Percentiles rank a stretch among this genome's conserved stretches.
Conservation (phyloP, 768 basidiomycete species). For the Gyrodon lividus region DNA sequence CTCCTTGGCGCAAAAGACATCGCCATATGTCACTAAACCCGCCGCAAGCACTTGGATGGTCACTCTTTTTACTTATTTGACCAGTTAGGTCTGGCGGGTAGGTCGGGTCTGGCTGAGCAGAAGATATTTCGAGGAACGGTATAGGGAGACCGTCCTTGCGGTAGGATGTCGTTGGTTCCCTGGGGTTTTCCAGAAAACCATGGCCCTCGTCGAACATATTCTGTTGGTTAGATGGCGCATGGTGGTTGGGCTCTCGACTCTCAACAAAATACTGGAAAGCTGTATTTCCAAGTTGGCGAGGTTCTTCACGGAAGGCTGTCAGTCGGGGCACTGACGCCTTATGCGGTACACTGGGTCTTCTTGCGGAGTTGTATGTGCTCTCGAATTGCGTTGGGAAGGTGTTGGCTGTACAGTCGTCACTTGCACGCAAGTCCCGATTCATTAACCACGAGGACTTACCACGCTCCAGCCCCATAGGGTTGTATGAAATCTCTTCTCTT, state of each 20-base stretch:
- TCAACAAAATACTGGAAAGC: neutral
- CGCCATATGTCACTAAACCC: constrained; percentile 6
- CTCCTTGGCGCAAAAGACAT: neutral
- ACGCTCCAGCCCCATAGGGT: neutral
- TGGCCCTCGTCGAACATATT: neutral
- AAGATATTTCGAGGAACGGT: neutral
- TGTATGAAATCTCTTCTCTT: neutral
- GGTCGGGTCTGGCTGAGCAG: neutral
- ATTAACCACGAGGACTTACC: neutral
- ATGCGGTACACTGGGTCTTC: neutral
- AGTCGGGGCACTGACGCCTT: neutral
- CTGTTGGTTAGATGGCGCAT: neutral
- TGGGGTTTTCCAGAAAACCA: neutral
- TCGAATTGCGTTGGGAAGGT: neutral
- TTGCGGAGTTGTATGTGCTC: neutral
- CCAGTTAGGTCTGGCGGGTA: constrained; percentile 5
- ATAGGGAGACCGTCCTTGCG: neutral
- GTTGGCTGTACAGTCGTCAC: neutral
- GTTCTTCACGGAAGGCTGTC: neutral
- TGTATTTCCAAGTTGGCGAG: neutral
- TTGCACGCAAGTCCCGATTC: neutral
- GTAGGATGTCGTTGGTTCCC: neutral
- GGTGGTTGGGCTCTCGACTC: neutral
- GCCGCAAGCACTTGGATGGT: neutral
- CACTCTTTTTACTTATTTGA: neutral